Conservation (phyloP, 2,329 filamentous ascomycete species). For the Exophiala sideris region DNA sequence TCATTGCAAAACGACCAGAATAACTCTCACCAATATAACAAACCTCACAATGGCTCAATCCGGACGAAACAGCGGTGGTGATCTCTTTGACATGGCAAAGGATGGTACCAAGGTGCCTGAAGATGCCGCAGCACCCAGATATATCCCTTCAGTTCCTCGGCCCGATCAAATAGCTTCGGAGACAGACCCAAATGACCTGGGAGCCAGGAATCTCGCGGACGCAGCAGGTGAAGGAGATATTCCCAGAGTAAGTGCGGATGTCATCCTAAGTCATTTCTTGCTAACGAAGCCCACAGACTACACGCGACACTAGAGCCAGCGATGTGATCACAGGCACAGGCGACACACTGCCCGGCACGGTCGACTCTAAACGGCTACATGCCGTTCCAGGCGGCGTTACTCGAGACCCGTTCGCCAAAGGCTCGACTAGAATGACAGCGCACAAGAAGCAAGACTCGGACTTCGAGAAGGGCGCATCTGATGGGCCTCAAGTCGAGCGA, state of each 20-base stretch:
- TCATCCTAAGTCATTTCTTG: neutral
- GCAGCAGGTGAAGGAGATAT: conserved; percentile 50
- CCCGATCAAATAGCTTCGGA: conserved; percentile 44
- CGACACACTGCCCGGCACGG: conserved; percentile 36
- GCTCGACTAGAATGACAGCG: conserved; percentile 38
- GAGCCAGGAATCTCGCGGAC: conserved; percentile 37
- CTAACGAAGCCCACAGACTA: conserved; percentile 12
- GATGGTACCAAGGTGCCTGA: conserved; percentile 40
- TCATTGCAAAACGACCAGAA: neutral
- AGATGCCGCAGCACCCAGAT: conserved; percentile 45
- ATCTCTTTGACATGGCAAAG: conserved; percentile 40
- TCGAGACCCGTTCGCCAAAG: conserved; percentile 37
- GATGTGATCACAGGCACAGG: conserved; percentile 44
- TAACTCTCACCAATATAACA: conserved; percentile 1
- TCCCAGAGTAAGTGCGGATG: conserved; percentile 32
- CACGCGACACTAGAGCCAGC: conserved; percentile 35
- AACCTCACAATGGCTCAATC: conserved; percentile 24
- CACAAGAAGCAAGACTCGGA: conserved; percentile 38
- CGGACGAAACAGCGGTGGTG: conserved; percentile 35
- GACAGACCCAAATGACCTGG: conserved; percentile 36
- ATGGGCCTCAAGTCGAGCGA: conserved; percentile 35
- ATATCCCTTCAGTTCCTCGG: conserved; percentile 48
- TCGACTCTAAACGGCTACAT: conserved; percentile 41
- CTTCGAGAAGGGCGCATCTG: conserved; percentile 37
- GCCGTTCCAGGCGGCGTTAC: conserved; percentile 29